Conservation (phyloP, 2,329 filamentous ascomycete genomes). For the Simplicillium sp. region DNA sequence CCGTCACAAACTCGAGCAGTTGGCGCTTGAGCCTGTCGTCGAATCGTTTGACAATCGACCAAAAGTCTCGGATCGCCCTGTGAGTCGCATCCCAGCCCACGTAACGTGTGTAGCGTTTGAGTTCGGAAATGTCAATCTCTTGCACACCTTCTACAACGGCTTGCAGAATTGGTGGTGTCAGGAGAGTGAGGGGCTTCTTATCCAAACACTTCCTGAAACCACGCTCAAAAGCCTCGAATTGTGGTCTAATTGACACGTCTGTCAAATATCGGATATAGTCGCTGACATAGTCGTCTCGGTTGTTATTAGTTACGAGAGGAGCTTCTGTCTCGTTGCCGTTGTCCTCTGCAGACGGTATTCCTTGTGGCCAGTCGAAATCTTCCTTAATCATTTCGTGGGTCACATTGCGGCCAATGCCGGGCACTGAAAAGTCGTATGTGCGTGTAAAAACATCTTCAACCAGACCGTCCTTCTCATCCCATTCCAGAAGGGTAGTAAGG, state of each 20-base stretch:
- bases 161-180: conserved; percentile 63
- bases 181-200: conserved; percentile 59
- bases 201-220: conserved; percentile 74
- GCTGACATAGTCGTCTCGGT: conserved; percentile 66
- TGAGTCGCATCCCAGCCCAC: conserved; percentile 69
- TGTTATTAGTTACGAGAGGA: conserved; percentile 69
- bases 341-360: conserved; percentile 23
- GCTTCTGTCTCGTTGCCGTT: conserved; percentile 40
- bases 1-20: conserved; percentile 89
- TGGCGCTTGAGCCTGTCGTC: conserved; percentile 61
- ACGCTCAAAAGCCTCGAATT: conserved; percentile 69
- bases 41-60: conserved; percentile 65
- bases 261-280: conserved; percentile 84
- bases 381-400: conserved; percentile 44
- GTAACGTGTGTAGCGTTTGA: conserved; percentile 65
- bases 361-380: conserved; percentile 43
- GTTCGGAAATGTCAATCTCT: conserved; percentile 66
- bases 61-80: conserved; percentile 68
- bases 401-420: conserved; percentile 45
- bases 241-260: conserved; percentile 64
- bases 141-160: conserved; percentile 75
- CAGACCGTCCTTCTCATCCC: conserved; percentile 63
- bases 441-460: conserved; percentile 75
- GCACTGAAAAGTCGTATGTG: conserved; percentile 76
- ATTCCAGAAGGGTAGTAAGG: conserved; percentile 62